Percentiles rank a stretch among this genome's conserved stretches.
phyloP scores from a whole-genome alignment of 108 stramenopile genomes.

The Cyclotella distinguenda region DNA sequence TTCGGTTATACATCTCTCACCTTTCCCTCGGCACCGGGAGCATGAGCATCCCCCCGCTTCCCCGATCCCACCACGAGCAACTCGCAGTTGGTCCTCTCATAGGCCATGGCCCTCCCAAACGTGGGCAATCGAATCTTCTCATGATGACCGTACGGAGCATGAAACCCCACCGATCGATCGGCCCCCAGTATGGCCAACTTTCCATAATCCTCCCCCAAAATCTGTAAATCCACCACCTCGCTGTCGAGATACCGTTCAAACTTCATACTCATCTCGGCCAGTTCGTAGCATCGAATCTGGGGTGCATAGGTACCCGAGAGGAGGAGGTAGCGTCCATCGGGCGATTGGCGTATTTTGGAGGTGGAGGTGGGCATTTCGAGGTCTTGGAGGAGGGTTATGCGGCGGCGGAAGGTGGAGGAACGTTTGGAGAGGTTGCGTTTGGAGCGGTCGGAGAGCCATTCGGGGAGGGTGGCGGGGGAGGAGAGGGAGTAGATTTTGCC shows the following conservation, averaged over 20 bases:
- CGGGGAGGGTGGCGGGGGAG: slow-evolving; percentile 88
- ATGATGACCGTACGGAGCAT: slow-evolving; percentile 97
- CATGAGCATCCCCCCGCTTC: slow-evolving; percentile 37
- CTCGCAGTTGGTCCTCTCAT: slow-evolving; percentile 90
- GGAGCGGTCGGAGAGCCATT: slow-evolving; percentile 95
- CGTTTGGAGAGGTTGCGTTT: slow-evolving; percentile 87
- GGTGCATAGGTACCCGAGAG: slow-evolving; percentile 96
- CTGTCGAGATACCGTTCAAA: slow-evolving; percentile 95
- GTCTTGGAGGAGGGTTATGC: slow-evolving; percentile 98
- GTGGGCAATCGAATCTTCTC: slow-evolving; percentile 89
- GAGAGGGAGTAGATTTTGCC: slow-evolving; percentile 89
- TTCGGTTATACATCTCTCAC: too few species aligned
- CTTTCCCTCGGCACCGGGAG: too few species aligned
- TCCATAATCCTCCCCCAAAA: slow-evolving; percentile 91
- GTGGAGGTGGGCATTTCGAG: slow-evolving; percentile 94
- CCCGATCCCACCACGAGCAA: slow-evolving; percentile 85
- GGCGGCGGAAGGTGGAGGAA: slow-evolving; percentile 86
- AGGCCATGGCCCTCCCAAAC: slow-evolving; percentile 93
- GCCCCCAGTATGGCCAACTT: slow-evolving; percentile 92
- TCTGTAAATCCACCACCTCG: slow-evolving; percentile 88
- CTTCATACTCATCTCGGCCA: slow-evolving; percentile 95
- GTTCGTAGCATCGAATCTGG: slow-evolving; percentile 92
- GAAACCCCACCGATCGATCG: slow-evolving; percentile 94
- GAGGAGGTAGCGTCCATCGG: slow-evolving; percentile 89
- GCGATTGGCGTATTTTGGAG: slow-evolving; percentile 73